Percentiles rank a stretch among this genome's conserved stretches.
These are phyloP conservation scores for Aspergillus hortae DNA, from an alignment of 2,329 filamentous ascomycete genomes.

Conservation along the genomic window DNA sequence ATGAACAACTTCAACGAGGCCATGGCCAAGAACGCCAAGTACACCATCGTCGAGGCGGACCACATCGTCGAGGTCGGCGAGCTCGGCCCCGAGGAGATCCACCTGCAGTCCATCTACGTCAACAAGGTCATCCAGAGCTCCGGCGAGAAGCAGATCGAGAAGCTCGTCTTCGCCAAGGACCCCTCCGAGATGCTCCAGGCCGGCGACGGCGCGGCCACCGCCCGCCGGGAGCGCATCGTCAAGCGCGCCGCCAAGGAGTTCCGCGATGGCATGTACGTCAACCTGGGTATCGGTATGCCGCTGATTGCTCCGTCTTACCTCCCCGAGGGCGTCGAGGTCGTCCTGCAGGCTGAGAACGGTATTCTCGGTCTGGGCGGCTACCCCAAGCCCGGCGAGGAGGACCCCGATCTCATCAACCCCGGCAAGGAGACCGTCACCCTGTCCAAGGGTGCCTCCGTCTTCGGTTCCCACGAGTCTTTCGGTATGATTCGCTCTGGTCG, in stretches of 20 bases:
- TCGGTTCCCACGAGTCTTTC: slow-evolving; percentile 79
- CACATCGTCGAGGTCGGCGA: slow-evolving; percentile 73
- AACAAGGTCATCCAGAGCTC: slow-evolving; percentile 75
- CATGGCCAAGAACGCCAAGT: slow-evolving; percentile 76
- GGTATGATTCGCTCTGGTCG: slow-evolving; percentile 84
- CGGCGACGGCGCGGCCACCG: slow-evolving; percentile 61
- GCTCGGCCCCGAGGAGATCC: slow-evolving; percentile 68
- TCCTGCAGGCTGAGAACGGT: slow-evolving; percentile 84
- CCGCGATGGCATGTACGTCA: slow-evolving; percentile 82
- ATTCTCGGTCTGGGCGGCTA: slow-evolving; percentile 80
- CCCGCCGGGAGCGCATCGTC: slow-evolving; percentile 77
- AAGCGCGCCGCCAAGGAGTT: slow-evolving; percentile 75
- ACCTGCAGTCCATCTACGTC: slow-evolving; percentile 81
- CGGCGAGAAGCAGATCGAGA: slow-evolving; percentile 70
- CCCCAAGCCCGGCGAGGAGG: slow-evolving; percentile 64
- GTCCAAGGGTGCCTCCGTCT: slow-evolving; percentile 68
- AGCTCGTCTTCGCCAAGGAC: slow-evolving; percentile 72
- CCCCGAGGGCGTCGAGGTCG: slow-evolving; percentile 65
- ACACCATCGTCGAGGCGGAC: slow-evolving; percentile 82
- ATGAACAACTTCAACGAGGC: slow-evolving; percentile 71
- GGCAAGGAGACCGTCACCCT: slow-evolving; percentile 86
- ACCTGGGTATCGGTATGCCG: slow-evolving; percentile 84
- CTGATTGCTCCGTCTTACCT: slow-evolving; percentile 76
- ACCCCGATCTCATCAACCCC: slow-evolving; percentile 78
- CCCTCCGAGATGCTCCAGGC: slow-evolving; percentile 45